Conservation (phyloP, 495 filamentous ascomycete species). For the Hypoxylon perforatum region DNA sequence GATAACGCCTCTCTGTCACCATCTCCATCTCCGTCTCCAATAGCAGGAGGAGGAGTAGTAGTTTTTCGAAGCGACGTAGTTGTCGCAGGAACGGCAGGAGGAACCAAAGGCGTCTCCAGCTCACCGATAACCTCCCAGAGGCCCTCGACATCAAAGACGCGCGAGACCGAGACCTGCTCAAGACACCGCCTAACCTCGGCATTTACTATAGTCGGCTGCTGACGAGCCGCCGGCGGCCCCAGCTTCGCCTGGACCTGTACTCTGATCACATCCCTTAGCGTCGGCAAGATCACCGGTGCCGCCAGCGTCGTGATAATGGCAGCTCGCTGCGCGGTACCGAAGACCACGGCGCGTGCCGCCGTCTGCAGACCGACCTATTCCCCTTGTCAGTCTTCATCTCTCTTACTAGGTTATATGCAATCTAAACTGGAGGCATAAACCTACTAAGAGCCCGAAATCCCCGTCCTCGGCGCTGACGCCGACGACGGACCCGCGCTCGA, state of each 20-base stretch:
- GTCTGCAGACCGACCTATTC: conserved; percentile 54
- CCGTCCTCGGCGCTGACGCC: conserved; percentile 60
- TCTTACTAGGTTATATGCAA: too few species aligned
- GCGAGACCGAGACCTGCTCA: conserved; percentile 63
- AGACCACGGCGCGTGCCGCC: conserved; percentile 41
- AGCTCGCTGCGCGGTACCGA: conserved; percentile 21
- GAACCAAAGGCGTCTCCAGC: conserved; percentile 40
- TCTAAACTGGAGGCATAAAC: conserved; percentile 15
- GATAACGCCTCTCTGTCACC: not conserved
- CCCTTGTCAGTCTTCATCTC: conserved; percentile 1
- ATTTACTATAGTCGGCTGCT: conserved; percentile 23
- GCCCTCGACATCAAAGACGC: conserved; percentile 70
- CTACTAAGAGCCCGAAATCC: conserved; percentile 52
- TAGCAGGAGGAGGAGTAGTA: not conserved
- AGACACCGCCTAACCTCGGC: conserved; percentile 50
- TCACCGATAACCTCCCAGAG: conserved; percentile 66
- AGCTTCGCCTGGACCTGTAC: conserved; percentile 35
- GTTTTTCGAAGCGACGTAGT: too few species aligned
- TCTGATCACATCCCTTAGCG: conserved; percentile 47
- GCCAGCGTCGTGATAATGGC: conserved; percentile 54
- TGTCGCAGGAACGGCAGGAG: not conserved
- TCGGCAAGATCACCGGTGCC: conserved; percentile 44
- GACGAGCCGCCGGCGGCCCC: conserved; percentile 19
- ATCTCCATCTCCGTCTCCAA: not conserved
- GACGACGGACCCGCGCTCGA: conserved; percentile 59